These are phyloP conservation scores for Geranium rotundifolium DNA, from an alignment of 345 rosid species.

Conservation along the genomic window DNA sequence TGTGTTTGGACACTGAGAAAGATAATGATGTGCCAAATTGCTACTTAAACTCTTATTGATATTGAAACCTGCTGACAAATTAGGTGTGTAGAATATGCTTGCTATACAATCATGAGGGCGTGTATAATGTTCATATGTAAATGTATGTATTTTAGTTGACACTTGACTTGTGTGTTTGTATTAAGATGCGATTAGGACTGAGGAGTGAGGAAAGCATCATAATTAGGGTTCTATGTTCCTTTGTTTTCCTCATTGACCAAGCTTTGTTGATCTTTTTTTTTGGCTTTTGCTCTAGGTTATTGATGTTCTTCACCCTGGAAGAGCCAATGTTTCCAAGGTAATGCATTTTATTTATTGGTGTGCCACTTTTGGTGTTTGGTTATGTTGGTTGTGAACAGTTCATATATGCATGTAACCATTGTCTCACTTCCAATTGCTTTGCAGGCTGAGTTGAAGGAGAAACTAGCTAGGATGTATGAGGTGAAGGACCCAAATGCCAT, in stretches of 20 bases:
- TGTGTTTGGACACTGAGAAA: no score
- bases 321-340: conserved; percentile 69
- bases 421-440: neutral
- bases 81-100: no score
- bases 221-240: neutral
- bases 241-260: neutral
- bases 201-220: no score
- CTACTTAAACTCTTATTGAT: no score
- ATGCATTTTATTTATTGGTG: neutral
- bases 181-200: no score
- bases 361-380: neutral
- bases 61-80: no score
- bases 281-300: conserved; percentile 26
- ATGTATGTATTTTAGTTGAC: no score
- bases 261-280: neutral
- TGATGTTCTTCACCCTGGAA: conserved; percentile 70
- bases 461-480: conserved; percentile 41
- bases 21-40: no score
- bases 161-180: no score
- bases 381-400: neutral
- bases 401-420: neutral
- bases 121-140: no score
- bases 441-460: conserved; percentile 59
- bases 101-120: no score
- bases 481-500: conserved; percentile 53